Evolutionary conservation across 345 rosid genomes (phyloP).

Genomic region (Aquilaria sinensis): DNA sequence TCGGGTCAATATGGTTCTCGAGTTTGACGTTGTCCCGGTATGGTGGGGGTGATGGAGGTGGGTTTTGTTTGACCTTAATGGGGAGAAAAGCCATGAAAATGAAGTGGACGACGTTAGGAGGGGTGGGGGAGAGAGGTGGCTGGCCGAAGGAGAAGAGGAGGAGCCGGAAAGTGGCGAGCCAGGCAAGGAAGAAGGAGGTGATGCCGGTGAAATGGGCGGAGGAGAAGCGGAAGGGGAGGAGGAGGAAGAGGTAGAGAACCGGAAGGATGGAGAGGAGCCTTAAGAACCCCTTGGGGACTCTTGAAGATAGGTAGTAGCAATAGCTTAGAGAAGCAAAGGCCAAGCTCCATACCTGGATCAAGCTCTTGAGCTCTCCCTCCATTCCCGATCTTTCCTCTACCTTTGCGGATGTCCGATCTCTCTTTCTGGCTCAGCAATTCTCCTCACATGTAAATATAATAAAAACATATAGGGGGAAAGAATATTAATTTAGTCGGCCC

Average conservation of each 20-base stretch:
- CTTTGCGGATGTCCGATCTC: no score
- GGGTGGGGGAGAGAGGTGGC: constrained; percentile 51
- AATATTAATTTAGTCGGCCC: no score
- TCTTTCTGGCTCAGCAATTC: no score
- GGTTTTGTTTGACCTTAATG: constrained; percentile 29
- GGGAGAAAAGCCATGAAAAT: constrained; percentile 53
- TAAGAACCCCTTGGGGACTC: constrained; percentile 29
- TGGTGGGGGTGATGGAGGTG: constrained; percentile 8
- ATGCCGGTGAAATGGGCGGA: constrained; percentile 23
- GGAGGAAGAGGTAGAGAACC: constrained; percentile 28
- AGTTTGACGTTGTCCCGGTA: neutral
- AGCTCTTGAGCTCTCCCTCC: constrained; percentile 22
- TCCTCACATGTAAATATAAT: no score
- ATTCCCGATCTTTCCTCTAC: constrained; percentile 3
- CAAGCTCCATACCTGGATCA: constrained; percentile 41
- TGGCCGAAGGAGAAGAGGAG: constrained; percentile 54
- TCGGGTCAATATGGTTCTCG: neutral
- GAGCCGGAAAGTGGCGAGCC: constrained; percentile 67
- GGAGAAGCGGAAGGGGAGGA: constrained; percentile 43
- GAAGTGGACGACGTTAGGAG: constrained; percentile 41
- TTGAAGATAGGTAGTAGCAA: constrained; percentile 39
- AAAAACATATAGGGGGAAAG: no score
- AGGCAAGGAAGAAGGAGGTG: constrained; percentile 37
- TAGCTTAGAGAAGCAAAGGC: constrained; percentile 33
- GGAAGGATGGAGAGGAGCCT: constrained; percentile 57